Evolutionary conservation across 1,139 yeast species (phyloP).

Genomic region (Candida sojae): DNA sequence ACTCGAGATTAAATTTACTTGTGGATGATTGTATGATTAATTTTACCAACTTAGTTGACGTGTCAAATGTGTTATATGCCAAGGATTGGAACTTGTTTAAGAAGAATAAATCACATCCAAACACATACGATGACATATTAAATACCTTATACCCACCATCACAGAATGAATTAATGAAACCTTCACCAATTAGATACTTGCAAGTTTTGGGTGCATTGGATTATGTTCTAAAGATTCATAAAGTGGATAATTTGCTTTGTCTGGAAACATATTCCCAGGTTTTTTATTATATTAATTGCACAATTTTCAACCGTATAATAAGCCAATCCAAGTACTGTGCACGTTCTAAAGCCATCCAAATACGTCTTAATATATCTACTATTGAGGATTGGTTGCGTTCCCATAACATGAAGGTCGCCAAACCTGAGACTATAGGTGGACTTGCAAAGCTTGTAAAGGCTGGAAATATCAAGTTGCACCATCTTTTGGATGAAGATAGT

Average conservation of each 20-base stretch:
- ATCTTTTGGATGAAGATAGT: slow-evolving; percentile 23
- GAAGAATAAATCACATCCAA: slow-evolving; percentile 41
- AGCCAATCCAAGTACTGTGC: slow-evolving; percentile 68
- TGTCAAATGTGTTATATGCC: slow-evolving; percentile 60
- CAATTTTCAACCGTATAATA: slow-evolving; percentile 72
- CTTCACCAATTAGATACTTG: slow-evolving; percentile 83
- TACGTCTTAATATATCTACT: slow-evolving; percentile 79
- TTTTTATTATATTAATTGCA: slow-evolving; percentile 73
- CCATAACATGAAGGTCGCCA: slow-evolving; percentile 63
- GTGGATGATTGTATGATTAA: slow-evolving; percentile 66
- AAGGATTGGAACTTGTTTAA: slow-evolving; percentile 78
- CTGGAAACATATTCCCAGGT: slow-evolving; percentile 80
- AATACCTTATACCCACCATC: slow-evolving; percentile 75
- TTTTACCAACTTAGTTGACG: slow-evolving; percentile 67
- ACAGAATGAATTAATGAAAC: slow-evolving; percentile 61
- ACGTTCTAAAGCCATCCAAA: slow-evolving; percentile 85
- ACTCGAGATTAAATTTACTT: slow-evolving; percentile 55
- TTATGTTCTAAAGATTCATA: slow-evolving; percentile 80
- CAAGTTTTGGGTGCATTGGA: slow-evolving; percentile 88
- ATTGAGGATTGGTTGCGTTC: slow-evolving; percentile 92
- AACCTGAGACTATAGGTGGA: slow-evolving; percentile 37
- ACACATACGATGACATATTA: slow-evolving; percentile 66
- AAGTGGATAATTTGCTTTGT: slow-evolving; percentile 72
- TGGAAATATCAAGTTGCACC: slow-evolving; percentile 19
- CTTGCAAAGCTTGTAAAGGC: slow-evolving; percentile 20